A percentile compares a stretch with the other conserved stretches of the same genome.
Evolutionary conservation across 257 asterid species (phyloP).

Genomic region (Verbascum thapsus): DNA sequence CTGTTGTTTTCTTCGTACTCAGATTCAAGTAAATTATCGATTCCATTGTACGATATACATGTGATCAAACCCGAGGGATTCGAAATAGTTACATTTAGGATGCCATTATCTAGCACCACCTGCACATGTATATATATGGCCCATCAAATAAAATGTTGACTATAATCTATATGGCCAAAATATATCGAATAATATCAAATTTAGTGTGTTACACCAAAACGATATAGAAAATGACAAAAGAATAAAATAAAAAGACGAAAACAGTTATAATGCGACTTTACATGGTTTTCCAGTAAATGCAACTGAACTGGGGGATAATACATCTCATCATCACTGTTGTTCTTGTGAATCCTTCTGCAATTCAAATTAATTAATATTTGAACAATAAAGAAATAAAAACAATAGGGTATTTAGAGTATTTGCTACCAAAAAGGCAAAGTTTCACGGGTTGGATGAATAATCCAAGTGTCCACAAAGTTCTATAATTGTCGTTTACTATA

Average conservation of each 20-base stretch:
- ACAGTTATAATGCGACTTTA: conserved; percentile 28
- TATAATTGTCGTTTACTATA: conserved; percentile 15
- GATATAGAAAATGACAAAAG: too few species aligned
- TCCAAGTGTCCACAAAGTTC: neutral
- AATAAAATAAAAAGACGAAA: neutral
- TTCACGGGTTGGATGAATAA: conserved; percentile 30
- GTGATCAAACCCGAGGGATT: conserved; percentile 65
- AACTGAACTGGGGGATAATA: conserved; percentile 62
- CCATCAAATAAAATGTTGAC: too few species aligned
- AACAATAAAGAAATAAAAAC: neutral
- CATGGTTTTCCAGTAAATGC: conserved; percentile 45
- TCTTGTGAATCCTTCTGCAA: conserved; percentile 40
- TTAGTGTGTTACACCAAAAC: neutral
- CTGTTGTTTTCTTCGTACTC: conserved; percentile 42
- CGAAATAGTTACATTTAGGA: conserved; percentile 54
- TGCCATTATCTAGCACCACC: conserved; percentile 72
- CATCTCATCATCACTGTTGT: conserved; percentile 24
- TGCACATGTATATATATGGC: conserved; percentile 27
- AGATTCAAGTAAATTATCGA: conserved; percentile 58
- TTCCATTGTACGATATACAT: conserved; percentile 57
- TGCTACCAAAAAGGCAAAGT: neutral
- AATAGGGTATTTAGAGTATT: too few species aligned
- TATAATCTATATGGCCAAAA: too few species aligned
- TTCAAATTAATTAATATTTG: neutral
- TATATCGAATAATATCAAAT: too few species aligned